Percentiles rank a stretch among this genome's conserved stretches.
These are phyloP conservation scores for Colletotrichum endophyticum DNA, from an alignment of 2,329 filamentous ascomycete genomes.

Conservation along the genomic window DNA sequence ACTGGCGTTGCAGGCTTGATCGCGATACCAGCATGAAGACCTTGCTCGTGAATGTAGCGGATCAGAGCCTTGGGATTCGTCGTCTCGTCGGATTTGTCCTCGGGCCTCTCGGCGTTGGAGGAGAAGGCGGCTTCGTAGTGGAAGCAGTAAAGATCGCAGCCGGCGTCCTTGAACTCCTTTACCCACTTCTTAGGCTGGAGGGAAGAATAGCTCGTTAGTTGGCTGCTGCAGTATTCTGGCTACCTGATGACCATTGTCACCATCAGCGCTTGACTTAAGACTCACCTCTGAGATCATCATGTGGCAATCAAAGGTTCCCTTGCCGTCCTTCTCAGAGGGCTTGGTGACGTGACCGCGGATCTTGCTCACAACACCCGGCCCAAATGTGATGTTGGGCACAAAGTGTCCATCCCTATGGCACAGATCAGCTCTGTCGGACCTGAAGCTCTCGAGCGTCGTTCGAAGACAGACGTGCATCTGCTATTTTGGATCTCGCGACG, in stretches of 20 bases:
- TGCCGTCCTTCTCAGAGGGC: constrained; percentile 72
- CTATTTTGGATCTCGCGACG: constrained; percentile 1
- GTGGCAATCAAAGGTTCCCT: constrained; percentile 97
- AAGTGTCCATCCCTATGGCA: constrained; percentile 89
- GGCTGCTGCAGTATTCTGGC: not conserved
- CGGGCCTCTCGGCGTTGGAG: constrained; percentile 81
- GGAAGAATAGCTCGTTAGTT: not conserved
- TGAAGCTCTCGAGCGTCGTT: not conserved
- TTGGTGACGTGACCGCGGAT: constrained; percentile 85
- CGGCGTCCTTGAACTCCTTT: constrained; percentile 89
- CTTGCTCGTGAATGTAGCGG: constrained; percentile 85
- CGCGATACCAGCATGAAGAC: constrained; percentile 90
- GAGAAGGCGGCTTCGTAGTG: constrained; percentile 97
- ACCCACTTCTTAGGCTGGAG: constrained; percentile 95
- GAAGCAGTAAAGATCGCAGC: constrained; percentile 99
- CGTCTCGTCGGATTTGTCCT: constrained; percentile 68
- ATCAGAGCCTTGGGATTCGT: constrained; percentile 88
- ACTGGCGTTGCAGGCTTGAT: constrained; percentile 93
- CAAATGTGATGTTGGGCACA: constrained; percentile 98
- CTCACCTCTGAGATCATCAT: constrained; percentile 99
- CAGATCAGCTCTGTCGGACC: not conserved
- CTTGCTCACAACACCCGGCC: constrained; percentile 92
- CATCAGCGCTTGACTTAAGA: not conserved
- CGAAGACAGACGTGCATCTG: not conserved
- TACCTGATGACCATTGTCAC: not conserved